Evolutionary conservation across 768 basidiomycete genomes (phyloP), one percentile per base, ranked within the genome.

Genomic region (Terana coerulea): DNA sequence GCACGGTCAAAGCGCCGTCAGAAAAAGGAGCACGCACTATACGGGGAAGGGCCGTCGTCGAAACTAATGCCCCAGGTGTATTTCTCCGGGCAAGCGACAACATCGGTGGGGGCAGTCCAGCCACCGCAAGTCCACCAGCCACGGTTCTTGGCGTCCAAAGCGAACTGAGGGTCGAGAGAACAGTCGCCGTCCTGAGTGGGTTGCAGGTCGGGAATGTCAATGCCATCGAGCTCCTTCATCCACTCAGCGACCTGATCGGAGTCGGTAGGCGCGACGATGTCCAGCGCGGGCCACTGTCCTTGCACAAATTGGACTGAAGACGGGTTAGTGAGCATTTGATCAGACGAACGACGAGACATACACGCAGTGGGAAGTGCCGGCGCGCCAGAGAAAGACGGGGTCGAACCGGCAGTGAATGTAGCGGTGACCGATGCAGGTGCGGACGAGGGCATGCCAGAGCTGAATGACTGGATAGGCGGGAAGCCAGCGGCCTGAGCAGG

Each of bases 61-160:
- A 86, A 89, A 65, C 83, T 83, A 58, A 91, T 80, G 64, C 89
- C 90, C 90, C 89, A 91, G 1, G 81, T 84, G 53, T 75, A 51
- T 64, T 83, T 82, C 56, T 75, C 73, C 2, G 86, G 85, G 64
- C 89, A 92, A 10, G 76, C 64, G 34, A 77, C 74, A 57, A 92
- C 83, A 65, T 92, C 78, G 14, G 73, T 73, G 10, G 35, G 45
- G 7, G 85, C 75, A 12, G 83, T 83, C 59, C 73, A 75, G 10
- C 85, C 85, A 61, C 90, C 88, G 60, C 91, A 95, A 25, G 92
- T 89, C 91, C 91, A 95, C 91, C 91, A 95, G 37, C 91, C 91
- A 57, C 80, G 80, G 39, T 66, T 66, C n/a, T 77, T 69, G 29
- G 84, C 79, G 37, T 84, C 66, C 0, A 78, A 70, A 4, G 78